phyloP scores from a whole-genome alignment of 2,329 filamentous ascomycete species.

The Pestalotiopsis sp. region DNA sequence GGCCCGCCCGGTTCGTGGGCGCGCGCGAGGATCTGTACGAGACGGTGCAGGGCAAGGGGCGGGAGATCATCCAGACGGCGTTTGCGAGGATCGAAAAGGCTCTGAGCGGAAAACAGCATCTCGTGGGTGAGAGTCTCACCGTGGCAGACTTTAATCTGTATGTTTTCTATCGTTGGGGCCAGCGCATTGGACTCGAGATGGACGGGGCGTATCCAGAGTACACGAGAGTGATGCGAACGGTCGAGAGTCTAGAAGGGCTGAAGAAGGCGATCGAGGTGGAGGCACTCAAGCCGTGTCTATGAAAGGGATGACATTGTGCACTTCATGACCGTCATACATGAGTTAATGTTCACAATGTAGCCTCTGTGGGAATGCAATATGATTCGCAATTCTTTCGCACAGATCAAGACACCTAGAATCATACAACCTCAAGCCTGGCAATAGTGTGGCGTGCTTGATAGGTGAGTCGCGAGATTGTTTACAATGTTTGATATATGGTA shows the following conservation, averaged over 20 bases:
- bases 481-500: conserved; percentile 9
- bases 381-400: background rate
- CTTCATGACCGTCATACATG: background rate
- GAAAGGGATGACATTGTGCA: background rate
- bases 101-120: conserved; percentile 16
- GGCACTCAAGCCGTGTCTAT: background rate
- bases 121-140: conserved; percentile 23
- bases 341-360: background rate
- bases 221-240: conserved; percentile 13
- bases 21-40: conserved; percentile 16
- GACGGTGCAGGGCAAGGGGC: conserved; percentile 18
- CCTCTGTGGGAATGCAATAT: background rate
- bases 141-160: conserved; percentile 26
- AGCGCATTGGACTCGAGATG: conserved; percentile 15
- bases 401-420: background rate
- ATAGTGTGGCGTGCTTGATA: background rate
- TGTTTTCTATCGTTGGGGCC: conserved; percentile 24
- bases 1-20: conserved; percentile 30
- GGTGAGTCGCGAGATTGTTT: background rate
- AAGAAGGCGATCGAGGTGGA: conserved; percentile 12
- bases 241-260: conserved; percentile 19
- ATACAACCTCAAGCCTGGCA: background rate
- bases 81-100: conserved; percentile 22
- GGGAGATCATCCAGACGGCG: conserved; percentile 14
- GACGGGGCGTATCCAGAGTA: conserved; percentile 19